Base-by-base conservation (phyloP, 2,329 filamentous ascomycete genomes). In the Trichoderma simmonsii region DNA sequence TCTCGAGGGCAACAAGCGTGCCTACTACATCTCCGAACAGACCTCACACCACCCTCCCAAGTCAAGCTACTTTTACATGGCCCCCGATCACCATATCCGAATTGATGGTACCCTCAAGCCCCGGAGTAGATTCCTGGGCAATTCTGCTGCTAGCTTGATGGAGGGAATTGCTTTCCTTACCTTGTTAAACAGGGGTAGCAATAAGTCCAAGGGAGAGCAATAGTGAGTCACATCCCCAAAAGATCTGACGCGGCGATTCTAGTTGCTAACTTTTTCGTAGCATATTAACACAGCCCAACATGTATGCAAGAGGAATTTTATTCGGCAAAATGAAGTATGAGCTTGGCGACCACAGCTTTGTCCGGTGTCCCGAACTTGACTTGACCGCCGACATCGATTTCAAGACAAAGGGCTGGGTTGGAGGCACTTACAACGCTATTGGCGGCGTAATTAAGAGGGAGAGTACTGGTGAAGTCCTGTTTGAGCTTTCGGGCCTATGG, bases 291-390 rank as follows among this genome's bases (percentile, higher is more conserved):
- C 96, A 99, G 79, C 96, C 96, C 21, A 99, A 99, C 84, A 99
- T 99, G 94, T 99, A 99, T 81, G 96, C 95, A 26, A 90, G 96
- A 74, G 95, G 96, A 43, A 98, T 99, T 73, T 86, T 99, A 9
- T 98, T 99, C 78, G 96, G 96, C 62, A 98, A 98, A 82, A 98
- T 99, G 96, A 98, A 98, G 82, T 99, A 98, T 82, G 96, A 99
- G 84, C 89, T 99, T 8, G 96, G 95, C 75, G 95, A 98, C 80
- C 95, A 97, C 84, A 97, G 95, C 80, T 93, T 94, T 77, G 93
- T 99, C 24, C 89, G 91, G 75, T 98, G 96, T 81, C 94, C 95
- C 0, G 95, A 98, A 80, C 88, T 94, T 21, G 91, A 94, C 72
- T 86, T 99, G 21, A 88, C 90, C 30, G 95, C 94, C 73, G 95